Evolutionary conservation across 306 rosid genomes (phyloP).

Genomic region (Prinsepia uniflora): DNA sequence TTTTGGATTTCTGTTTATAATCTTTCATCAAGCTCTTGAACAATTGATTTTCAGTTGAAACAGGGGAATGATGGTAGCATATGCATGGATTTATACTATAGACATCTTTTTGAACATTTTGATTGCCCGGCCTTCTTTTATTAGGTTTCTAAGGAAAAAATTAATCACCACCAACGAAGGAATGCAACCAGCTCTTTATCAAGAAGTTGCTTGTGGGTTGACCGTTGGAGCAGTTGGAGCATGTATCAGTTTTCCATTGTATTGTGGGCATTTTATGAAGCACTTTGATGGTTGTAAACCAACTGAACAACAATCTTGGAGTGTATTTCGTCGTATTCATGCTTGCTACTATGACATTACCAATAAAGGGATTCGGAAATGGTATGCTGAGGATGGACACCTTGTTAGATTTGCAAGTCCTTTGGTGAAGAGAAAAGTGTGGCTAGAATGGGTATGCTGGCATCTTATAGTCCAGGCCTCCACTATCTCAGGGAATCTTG

Average conservation of each 20-base stretch:
- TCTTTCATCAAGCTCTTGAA: not conserved
- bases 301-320: not conserved
- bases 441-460: not conserved
- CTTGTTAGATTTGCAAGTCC: not conserved
- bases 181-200: not conserved
- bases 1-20: not conserved
- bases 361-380: not conserved
- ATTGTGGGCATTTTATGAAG: not conserved
- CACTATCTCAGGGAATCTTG: not conserved
- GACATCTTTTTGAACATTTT: not conserved
- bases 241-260: not conserved
- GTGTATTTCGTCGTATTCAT: not conserved
- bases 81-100: not conserved
- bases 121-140: not conserved
- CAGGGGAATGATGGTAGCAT: too few species aligned
- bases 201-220: constrained; percentile 18
- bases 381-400: too few species aligned
- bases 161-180: constrained; percentile 7
- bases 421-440: not conserved
- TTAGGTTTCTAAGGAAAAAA: constrained; percentile 13
- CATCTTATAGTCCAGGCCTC: constrained; percentile 8
- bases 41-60: not conserved
- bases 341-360: not conserved
- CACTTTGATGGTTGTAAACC: not conserved
- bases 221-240: constrained; percentile 8